Base-by-base conservation (phyloP, 2,329 filamentous ascomycete species). In the Furcasterigmium furcatum region DNA sequence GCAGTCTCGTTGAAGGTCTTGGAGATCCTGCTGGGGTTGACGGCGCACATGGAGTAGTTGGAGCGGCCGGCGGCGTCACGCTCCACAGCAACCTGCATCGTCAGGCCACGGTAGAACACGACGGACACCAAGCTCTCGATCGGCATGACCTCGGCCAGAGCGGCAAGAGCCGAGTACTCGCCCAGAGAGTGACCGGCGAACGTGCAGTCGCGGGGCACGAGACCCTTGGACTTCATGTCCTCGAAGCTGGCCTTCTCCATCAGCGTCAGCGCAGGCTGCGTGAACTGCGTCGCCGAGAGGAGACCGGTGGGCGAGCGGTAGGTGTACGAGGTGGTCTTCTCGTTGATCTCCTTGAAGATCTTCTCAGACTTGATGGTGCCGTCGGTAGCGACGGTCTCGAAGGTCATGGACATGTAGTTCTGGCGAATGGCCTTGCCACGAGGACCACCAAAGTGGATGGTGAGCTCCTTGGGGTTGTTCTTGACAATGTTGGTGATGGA, bases 181-280 rank as follows among this genome's bases (percentile, higher is more conserved):
- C 94, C 94, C 19, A 99, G 83, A 1, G 95, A 99, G 76, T 99
- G 94, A 55, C 94, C 94, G 13, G 94, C 94, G 65, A 99, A 99
- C 55, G 88, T 96, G 79, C 90, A 96, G 74, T 97, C 92, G 48
- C 90, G 81, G 58, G 96, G 91, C 25, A 99, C 92, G 27, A 99
- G 82, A 50, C 95, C 94, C 79, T 96, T 97, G 58, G 91, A 81
- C 62, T 90, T 90, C 94, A 99, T 97, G 67, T 99, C 95, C 71
- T 97, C 94, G 58, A 99, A 99, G 59, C 90, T 95, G 48, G 94
- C 94, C 81, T 99, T 99, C 77, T 99, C 94, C 95, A 99, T 99
- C 41, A 99, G 80, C 1, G 94, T 99, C 58, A 99, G 76, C 42
- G 94, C 94, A 27, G 94, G 94, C 71, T 99, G 94, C 0, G 94